Conservation (phyloP, 1,284 basidiomycete genomes). For the Meira miltonrushii region DNA sequence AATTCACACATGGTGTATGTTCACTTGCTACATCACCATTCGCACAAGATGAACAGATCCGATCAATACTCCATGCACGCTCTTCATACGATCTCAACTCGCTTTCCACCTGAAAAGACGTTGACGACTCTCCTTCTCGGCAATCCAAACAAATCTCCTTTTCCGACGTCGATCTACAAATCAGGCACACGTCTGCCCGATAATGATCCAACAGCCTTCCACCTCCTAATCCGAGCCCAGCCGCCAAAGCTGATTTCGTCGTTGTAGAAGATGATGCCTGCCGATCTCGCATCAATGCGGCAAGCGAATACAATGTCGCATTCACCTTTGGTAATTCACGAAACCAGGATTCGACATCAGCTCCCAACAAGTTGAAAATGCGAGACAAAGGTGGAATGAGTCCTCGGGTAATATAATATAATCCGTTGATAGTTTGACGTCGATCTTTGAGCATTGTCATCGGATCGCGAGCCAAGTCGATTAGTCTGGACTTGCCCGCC, state of each 20-base stretch:
- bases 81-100: conserved; percentile 20
- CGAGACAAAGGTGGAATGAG: conserved; percentile 84
- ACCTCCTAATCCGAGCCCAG: conserved; percentile 28
- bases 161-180: conserved; percentile 62
- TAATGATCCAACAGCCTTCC: conserved; percentile 72
- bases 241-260: background rate
- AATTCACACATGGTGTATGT: conserved; percentile 31
- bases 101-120: conserved; percentile 14
- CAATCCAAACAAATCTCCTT: conserved; percentile 51
- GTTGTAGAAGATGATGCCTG: conserved; percentile 28
- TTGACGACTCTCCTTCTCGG: conserved; percentile 15
- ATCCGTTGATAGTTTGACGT: conserved; percentile 66
- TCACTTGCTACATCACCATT: conserved; percentile 1
- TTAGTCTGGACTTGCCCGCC: conserved; percentile 65
- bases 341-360: conserved; percentile 82
- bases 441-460: conserved; percentile 69
- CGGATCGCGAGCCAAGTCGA: conserved; percentile 75
- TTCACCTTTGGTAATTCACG: conserved; percentile 67
- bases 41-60: conserved; percentile 35
- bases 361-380: conserved; percentile 86
- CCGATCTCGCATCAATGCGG: conserved; percentile 17
- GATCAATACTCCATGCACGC: conserved; percentile 20
- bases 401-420: conserved; percentile 84
- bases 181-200: conserved; percentile 65
- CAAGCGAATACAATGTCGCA: conserved; percentile 16